Conservation (phyloP, 2,329 filamentous ascomycete genomes). For the Aspergillus carbonarius region DNA sequence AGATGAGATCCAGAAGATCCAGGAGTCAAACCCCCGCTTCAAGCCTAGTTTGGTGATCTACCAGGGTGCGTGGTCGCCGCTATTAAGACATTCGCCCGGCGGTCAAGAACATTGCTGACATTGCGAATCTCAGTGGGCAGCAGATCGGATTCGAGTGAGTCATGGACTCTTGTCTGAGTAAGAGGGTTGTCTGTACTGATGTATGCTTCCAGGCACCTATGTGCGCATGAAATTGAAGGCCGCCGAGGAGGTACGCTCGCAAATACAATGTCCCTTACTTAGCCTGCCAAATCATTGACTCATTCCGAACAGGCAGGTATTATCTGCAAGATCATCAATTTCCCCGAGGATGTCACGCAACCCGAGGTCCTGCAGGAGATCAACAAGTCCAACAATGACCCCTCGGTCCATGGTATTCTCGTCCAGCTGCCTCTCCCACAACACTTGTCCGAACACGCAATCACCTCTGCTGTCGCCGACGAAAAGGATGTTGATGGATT, state of each 20-base stretch:
- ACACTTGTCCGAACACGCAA: slow-evolving; percentile 82
- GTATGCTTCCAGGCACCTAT: slow-evolving; percentile 70
- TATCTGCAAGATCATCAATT: slow-evolving; percentile 79
- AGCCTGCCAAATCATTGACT: slow-evolving; percentile 8
- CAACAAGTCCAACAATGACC: slow-evolving; percentile 79
- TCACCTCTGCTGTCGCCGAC: slow-evolving; percentile 87
- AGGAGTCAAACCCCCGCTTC: slow-evolving; percentile 81
- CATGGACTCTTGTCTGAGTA: slow-evolving; percentile 8
- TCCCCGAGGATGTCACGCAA: slow-evolving; percentile 77
- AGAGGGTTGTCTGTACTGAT: slow-evolving; percentile 22
- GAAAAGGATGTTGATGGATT: slow-evolving; percentile 99
- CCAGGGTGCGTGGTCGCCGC: slow-evolving; percentile 63
- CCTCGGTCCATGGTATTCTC: slow-evolving; percentile 83
- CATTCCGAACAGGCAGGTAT: slow-evolving; percentile 71
- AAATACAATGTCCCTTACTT: not conserved
- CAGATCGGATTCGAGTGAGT: slow-evolving; percentile 84
- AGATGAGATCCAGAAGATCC: slow-evolving; percentile 75
- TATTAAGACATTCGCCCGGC: not conserved
- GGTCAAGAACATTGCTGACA: slow-evolving; percentile 6
- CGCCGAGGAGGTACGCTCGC: slow-evolving; percentile 72
- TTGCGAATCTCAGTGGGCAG: slow-evolving; percentile 67
- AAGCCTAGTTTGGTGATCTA: slow-evolving; percentile 90
- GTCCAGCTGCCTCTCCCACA: slow-evolving; percentile 89
- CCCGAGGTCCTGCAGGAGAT: slow-evolving; percentile 83
- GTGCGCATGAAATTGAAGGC: slow-evolving; percentile 99